phyloP scores from a whole-genome alignment of 768 basidiomycete genomes.

The Mycena capillaripes region DNA sequence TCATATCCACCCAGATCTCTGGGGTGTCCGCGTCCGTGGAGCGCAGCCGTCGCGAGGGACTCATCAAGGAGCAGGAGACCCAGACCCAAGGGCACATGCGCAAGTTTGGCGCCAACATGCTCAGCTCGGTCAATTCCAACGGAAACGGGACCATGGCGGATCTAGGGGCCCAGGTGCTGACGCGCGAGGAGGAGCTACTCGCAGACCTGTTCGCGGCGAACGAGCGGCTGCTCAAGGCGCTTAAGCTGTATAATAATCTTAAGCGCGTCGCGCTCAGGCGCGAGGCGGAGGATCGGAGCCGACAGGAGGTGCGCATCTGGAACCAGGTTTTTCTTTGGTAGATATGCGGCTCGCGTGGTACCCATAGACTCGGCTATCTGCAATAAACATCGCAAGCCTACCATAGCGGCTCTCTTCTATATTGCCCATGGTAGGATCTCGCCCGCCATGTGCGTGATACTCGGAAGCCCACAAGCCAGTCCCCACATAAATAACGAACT shows the following conservation, averaged over 20 bases:
- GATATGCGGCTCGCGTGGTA: too few relatives aligned
- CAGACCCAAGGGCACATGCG: constrained; percentile 41
- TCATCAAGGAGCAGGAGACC: constrained; percentile 35
- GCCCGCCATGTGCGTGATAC: too few relatives aligned
- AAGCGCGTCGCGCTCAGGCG: constrained; percentile 9
- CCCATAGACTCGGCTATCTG: too few relatives aligned
- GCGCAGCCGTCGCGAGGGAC: constrained; percentile 43
- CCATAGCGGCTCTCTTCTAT: too few relatives aligned
- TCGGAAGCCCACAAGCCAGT: too few relatives aligned
- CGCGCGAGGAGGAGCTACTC: constrained; percentile 43
- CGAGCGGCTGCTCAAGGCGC: constrained; percentile 6
- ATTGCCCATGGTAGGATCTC: too few relatives aligned
- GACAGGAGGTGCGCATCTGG: constrained; percentile 13
- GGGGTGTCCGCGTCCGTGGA: constrained; percentile 92
- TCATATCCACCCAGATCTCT: constrained; percentile 88
- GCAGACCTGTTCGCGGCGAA: constrained; percentile 20
- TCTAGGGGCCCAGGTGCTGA: constrained; percentile 62
- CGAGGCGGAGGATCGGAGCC: too few relatives aligned
- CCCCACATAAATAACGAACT: too few relatives aligned
- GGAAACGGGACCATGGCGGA: too few relatives aligned
- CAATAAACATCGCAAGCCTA: too few relatives aligned
- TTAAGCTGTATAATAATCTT: constrained; percentile 19
- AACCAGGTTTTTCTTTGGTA: not conserved
- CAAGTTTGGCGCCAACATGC: too few relatives aligned
- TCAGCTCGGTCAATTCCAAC: too few relatives aligned